phyloP scores from a whole-genome alignment of 257 asterid genomes.

The Lycium barbarum region DNA sequence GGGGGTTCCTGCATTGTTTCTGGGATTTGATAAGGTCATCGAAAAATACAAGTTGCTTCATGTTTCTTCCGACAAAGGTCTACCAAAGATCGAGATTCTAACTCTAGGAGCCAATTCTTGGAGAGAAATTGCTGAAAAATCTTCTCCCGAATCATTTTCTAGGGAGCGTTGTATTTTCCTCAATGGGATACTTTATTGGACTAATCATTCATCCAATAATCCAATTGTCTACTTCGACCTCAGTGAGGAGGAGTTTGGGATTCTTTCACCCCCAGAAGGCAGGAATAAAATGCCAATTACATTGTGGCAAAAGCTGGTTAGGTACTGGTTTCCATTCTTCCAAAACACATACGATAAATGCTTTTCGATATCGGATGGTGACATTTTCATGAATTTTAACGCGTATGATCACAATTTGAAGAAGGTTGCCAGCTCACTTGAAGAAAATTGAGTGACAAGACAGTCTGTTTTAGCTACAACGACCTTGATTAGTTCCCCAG shows the following conservation, averaged over 20 bases:
- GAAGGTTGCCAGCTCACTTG: not conserved
- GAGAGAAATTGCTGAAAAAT: not conserved
- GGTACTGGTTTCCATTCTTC: not conserved
- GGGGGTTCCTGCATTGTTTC: not conserved
- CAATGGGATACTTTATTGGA: not conserved
- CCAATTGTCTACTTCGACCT: not conserved
- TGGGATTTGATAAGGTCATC: not conserved
- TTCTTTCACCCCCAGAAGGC: not conserved
- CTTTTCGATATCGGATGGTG: not conserved
- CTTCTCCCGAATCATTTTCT: not conserved
- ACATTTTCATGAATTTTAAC: not conserved
- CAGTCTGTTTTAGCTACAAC: not conserved
- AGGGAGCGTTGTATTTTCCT: not conserved
- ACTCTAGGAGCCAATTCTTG: not conserved
- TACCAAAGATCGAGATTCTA: not conserved
- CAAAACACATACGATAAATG: not conserved
- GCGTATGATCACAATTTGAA: not conserved
- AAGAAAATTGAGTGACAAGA: not conserved
- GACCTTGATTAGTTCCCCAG: not conserved
- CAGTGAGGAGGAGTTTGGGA: not conserved
- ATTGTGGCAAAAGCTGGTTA: not conserved
- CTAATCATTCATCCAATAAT: not conserved
- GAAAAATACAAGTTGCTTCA: not conserved
- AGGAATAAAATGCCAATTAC: not conserved
- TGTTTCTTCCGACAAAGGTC: not conserved